Conservation (phyloP, 2,329 filamentous ascomycete genomes). For the Botrytis cinerea region DNA sequence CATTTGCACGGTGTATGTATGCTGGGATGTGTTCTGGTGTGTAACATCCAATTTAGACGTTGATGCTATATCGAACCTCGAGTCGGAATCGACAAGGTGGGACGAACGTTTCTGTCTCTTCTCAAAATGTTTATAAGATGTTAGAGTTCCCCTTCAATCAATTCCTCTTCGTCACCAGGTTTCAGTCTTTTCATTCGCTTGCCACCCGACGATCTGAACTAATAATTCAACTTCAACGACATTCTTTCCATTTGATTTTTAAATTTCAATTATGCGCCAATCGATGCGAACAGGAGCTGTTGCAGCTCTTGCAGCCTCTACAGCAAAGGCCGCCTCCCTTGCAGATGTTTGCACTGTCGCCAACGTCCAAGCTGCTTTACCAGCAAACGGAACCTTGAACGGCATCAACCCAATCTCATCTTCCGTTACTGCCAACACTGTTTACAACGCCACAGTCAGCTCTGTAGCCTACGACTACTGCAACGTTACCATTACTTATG, state of each 20-base stretch:
- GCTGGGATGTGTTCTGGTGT: not conserved
- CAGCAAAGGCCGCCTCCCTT: conserved; percentile 5
- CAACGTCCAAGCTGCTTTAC: conserved; percentile 6
- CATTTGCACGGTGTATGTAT: not conserved
- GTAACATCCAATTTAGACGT: not conserved
- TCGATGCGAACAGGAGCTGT: conserved; percentile 1
- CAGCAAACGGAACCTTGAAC: conserved; percentile 12
- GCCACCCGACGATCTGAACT: not conserved
- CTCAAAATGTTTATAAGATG: not conserved
- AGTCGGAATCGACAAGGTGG: not conserved
- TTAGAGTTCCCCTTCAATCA: not conserved
- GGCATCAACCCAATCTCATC: conserved; percentile 38
- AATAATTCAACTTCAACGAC: not conserved
- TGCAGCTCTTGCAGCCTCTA: conserved; percentile 28
- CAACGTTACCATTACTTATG: conserved; percentile 50
- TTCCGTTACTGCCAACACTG: conserved; percentile 44
- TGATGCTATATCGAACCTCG: not conserved
- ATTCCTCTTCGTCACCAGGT: not conserved
- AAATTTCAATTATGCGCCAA: not conserved
- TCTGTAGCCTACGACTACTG: conserved; percentile 45
- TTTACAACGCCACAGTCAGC: conserved; percentile 42
- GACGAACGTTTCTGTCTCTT: not conserved
- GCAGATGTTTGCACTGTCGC: conserved; percentile 6
- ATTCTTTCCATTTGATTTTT: not conserved
- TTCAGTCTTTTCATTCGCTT: not conserved